A percentile compares a stretch with the other conserved stretches of the same genome.
Evolutionary conservation across 2,329 filamentous ascomycete species (phyloP).

Genomic region (Xylariaceae sp.): DNA sequence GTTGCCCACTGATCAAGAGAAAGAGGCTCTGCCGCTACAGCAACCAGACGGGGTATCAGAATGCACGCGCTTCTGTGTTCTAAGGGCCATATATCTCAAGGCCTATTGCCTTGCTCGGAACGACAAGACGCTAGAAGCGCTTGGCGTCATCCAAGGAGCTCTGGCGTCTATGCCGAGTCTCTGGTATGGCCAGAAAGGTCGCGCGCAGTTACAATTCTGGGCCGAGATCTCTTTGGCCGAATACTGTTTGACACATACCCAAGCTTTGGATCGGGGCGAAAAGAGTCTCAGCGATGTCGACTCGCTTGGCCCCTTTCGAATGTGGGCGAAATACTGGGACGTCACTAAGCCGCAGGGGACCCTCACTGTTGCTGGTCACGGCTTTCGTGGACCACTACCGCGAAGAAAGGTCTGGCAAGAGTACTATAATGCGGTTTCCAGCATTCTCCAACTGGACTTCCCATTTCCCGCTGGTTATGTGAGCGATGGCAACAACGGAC

Average conservation of each 20-base stretch:
- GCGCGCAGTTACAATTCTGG: constrained; percentile 69
- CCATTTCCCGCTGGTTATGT: constrained; percentile 51
- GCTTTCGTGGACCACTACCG: constrained; percentile 54
- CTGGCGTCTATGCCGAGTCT: constrained; percentile 56
- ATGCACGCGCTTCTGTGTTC: constrained; percentile 77
- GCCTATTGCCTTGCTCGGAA: constrained; percentile 56
- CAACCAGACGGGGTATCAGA: constrained; percentile 52
- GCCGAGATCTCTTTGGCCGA: constrained; percentile 72
- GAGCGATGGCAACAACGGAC: constrained; percentile 39
- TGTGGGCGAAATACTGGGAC: constrained; percentile 69
- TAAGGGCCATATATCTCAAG: constrained; percentile 74
- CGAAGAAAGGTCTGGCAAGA: constrained; percentile 73
- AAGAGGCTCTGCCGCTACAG: constrained; percentile 48
- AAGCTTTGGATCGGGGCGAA: constrained; percentile 49
- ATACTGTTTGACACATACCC: constrained; percentile 64
- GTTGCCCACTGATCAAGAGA: constrained; percentile 59
- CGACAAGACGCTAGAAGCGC: constrained; percentile 51
- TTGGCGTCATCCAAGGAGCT: constrained; percentile 61
- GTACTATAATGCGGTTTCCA: constrained; percentile 76
- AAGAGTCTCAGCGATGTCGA: constrained; percentile 47
- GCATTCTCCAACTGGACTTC: constrained; percentile 63
- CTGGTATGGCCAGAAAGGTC: constrained; percentile 47
- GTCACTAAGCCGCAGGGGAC: constrained; percentile 37
- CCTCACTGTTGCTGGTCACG: constrained; percentile 48
- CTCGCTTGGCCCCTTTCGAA: constrained; percentile 53